A percentile compares a stretch with the other conserved stretches of the same genome.
These are phyloP conservation scores for Agaricus blazei DNA, from an alignment of 768 basidiomycete genomes.

Conservation along the genomic window DNA sequence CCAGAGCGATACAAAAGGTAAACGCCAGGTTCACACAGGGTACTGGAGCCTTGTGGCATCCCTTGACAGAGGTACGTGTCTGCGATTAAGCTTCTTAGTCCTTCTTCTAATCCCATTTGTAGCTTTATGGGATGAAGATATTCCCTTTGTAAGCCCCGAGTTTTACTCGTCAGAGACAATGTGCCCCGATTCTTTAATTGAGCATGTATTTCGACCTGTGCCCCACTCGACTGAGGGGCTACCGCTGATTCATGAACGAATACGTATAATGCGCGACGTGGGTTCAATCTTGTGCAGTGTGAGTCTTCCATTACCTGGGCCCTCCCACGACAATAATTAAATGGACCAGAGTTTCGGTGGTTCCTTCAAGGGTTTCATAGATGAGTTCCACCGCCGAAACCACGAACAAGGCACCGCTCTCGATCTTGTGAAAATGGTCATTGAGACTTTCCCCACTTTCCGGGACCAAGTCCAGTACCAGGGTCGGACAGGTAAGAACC, in stretches of 20 bases:
- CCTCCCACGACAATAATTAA: neutral
- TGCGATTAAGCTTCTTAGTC: neutral
- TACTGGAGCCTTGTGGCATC: slow-evolving; percentile 88
- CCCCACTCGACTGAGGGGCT: slow-evolving; percentile 54
- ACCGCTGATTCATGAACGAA: slow-evolving; percentile 67
- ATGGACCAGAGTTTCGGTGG: slow-evolving; percentile 55
- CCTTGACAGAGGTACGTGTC: slow-evolving; percentile 63
- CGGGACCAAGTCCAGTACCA: slow-evolving; percentile 61
- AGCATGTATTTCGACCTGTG: slow-evolving; percentile 62
- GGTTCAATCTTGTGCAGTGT: slow-evolving; percentile 70
- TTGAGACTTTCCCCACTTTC: slow-evolving; percentile 69
- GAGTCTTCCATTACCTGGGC: slow-evolving; percentile 20
- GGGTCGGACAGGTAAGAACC: slow-evolving; percentile 49
- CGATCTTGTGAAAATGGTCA: slow-evolving; percentile 67
- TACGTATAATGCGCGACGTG: slow-evolving; percentile 73
- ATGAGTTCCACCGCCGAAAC: slow-evolving; percentile 51
- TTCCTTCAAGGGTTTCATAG: slow-evolving; percentile 63
- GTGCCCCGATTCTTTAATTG: slow-evolving; percentile 69
- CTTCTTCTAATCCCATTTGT: slow-evolving; percentile 1
- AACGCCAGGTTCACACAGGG: slow-evolving; percentile 58
- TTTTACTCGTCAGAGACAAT: slow-evolving; percentile 70
- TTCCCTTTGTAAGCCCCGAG: slow-evolving; percentile 73
- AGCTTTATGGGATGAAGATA: slow-evolving; percentile 67
- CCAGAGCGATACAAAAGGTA: neutral
- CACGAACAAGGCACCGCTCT: slow-evolving; percentile 60